Evolutionary conservation across 2,329 filamentous ascomycete species (phyloP), one percentile per base, ranked within the genome.

Genomic region (Diaporthe vaccinii): DNA sequence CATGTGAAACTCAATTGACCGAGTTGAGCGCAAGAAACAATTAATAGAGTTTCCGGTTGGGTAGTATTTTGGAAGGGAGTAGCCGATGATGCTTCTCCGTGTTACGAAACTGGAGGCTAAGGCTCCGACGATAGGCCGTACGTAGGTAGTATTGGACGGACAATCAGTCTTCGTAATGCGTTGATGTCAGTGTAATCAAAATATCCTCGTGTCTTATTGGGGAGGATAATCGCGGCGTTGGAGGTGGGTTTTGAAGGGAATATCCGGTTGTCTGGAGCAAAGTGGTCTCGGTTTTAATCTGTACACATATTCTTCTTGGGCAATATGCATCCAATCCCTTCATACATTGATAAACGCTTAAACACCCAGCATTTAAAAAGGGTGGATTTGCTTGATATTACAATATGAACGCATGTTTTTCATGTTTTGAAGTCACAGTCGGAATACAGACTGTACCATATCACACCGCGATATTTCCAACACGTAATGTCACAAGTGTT

Each of bases 61-160:
- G 65, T 69, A 55, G 65, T n/a, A 69, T 69, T 41, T n/a, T 41
- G 49, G 46, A 69, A 69, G 65, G 65, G 49, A 69, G 49, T 41
- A 55, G 65, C 65, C 65, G 65, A 41, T 55, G 65, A 41, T 55
- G 65, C 49, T 41, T 36, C 17, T 69, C 65, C 65, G 65, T 41
- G 49, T 69, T 69, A 53, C 65, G 31, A 69, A 10, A 69, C 10
- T 55, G 65, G 65, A 69, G 10, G 65, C 46, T 55, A 55, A 20
- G 65, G 34, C 49, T 69, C 65, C 65, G 65, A 36, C 34, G 65
- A 69, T 69, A 69, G 65, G 59, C 17, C 22, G 12, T 14, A 46
- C n/a, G n/a, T n/a, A n/a, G n/a, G n/a, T n/a, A n/a, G n/a, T 34
- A 34, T 34, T 34, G 34, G 34, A 34, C 34, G 46, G 15, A 53